Evolutionary conservation across 306 rosid genomes (phyloP), one percentile per base, ranked within the genome.

Genomic region (Coriaria nepalensis): DNA sequence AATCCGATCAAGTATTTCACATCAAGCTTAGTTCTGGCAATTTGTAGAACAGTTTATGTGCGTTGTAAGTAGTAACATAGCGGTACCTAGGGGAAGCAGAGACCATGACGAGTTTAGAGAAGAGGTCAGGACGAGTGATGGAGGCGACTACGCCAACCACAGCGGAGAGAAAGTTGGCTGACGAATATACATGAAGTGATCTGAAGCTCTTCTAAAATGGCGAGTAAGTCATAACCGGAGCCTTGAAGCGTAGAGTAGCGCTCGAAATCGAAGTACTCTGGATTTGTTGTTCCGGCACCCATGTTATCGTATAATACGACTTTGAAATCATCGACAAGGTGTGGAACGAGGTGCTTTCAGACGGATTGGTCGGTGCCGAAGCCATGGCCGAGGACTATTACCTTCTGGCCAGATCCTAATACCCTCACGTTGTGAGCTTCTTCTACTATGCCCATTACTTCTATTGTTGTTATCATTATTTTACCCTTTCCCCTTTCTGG

Each of bases 211-310:
- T 85, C 80, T 5, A 85, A 46, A 46, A 85, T 85, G 9, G 82
- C 68, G 4, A 85, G 70, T 37, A 85, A 47, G 59, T 85, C 95
- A 48, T 68, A 76, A 0, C 85, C 80, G 15, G 62, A 69, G 32
- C 95, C 95, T 50, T 85, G 82, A 33, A 85, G 64, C 7, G 67
- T 66, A 0, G 80, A 56, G 73, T 85, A 66, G 9, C 80, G 68
- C 0, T 81, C 82, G 53, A 82, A 85, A 55, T 85, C 93, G 63
- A 85, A 85, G 60, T 73, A 85, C 0, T 85, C 95, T 1, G 95
- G 85, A 63, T 85, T 85, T 4, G 95, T 85, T 12, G 93, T 76
- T 11, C 87, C 87, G 2, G 85, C 85, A 2, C 93, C 93, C 78
- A 86, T 86, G 52, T 71, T 85, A 43, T 85, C 95, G 61, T 61